These are phyloP conservation scores for Dactylellina parvicollis DNA, from an alignment of 2,329 filamentous ascomycete species.

Conservation along the genomic window DNA sequence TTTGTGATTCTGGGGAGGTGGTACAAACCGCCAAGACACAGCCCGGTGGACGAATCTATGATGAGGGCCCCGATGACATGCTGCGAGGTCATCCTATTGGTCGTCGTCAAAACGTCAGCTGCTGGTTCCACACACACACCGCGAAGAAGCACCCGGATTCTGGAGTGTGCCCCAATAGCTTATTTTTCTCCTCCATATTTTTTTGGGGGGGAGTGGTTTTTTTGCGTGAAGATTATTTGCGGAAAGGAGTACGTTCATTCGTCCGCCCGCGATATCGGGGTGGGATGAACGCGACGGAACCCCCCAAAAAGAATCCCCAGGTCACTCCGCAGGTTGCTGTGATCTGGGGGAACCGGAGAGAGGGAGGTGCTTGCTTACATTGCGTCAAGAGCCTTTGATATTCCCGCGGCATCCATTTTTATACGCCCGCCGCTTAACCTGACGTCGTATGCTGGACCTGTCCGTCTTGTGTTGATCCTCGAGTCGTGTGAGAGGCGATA, in stretches of 20 bases:
- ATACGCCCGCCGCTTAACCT: neutral
- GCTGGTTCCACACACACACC: constrained; percentile 13
- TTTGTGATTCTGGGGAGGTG: constrained; percentile 6
- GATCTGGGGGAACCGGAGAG: constrained; percentile 20
- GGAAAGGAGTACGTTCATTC: constrained; percentile 2
- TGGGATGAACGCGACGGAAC: neutral
- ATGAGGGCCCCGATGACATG: constrained; percentile 57
- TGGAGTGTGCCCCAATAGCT: neutral
- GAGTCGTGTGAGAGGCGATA: neutral
- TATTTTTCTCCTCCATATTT: neutral
- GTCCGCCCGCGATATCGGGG: constrained; percentile 20
- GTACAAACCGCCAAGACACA: constrained; percentile 56
- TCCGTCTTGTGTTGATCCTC: constrained; percentile 38
- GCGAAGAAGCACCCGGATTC: neutral
- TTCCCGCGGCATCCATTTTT: constrained; percentile 51
- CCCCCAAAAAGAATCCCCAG: constrained; percentile 6
- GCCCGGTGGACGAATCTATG: constrained; percentile 56
- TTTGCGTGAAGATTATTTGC: neutral
- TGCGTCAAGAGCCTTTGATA: constrained; percentile 53
- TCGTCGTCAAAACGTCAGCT: constrained; percentile 24
- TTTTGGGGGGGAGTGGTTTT: neutral
- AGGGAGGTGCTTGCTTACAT: constrained; percentile 33
- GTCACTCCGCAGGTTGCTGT: neutral
- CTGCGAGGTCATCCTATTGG: constrained; percentile 57
- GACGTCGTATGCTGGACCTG: constrained; percentile 4